Base-by-base conservation (phyloP, 225 moss, liverwort and hornwort species). In the Antitrichia curtipendula region DNA sequence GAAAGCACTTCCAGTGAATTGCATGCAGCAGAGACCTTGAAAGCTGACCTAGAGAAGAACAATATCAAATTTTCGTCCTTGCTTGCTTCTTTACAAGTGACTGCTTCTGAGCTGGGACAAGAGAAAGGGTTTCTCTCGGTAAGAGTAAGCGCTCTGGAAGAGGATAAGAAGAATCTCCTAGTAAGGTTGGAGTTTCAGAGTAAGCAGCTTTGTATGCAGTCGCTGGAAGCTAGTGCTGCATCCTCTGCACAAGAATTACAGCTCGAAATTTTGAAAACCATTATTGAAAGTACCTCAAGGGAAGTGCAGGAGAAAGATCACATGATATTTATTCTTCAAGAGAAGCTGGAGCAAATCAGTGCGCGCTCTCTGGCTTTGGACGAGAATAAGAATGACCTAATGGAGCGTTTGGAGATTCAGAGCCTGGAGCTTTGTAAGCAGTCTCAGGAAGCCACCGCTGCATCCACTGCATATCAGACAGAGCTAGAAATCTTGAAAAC, bases 201-300 rank as follows among this genome's bases (percentile, higher is more conserved):
- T 70, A 71, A 80, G 75, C 91, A 92, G 75, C 88, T 88, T 25
- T 77, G 70, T 54, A 82, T 69, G 53, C 89, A 86, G 43, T 80
- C 82, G 47, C 50, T 88, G 57, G 91, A 92, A 86, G 64, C 86
- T n/a, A 89, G 78, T 71, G 63, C 86, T 73, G 82, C 84, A 86
- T 81, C 86, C 36, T 38, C 75, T 69, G 83, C 83, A 36, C 92
- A 89, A 28, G 81, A 90, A 50, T 49, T 89, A 36, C 89, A 93
- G 69, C 81, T 90, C 34, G 92, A 93, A 68, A 88, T 87, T 75
- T 80, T 93, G 56, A 93, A 64, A 82, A 88, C 84, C 36, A 92
- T 93, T 21, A 87, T 90, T 40, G 90, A 90, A 84, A 91, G 91
- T 65, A 82, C 75, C 75, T 89, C 89, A 43, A 56, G 50, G 23